Evolutionary conservation across 345 rosid genomes (phyloP).

Genomic region (Lenwebbia sp.): DNA sequence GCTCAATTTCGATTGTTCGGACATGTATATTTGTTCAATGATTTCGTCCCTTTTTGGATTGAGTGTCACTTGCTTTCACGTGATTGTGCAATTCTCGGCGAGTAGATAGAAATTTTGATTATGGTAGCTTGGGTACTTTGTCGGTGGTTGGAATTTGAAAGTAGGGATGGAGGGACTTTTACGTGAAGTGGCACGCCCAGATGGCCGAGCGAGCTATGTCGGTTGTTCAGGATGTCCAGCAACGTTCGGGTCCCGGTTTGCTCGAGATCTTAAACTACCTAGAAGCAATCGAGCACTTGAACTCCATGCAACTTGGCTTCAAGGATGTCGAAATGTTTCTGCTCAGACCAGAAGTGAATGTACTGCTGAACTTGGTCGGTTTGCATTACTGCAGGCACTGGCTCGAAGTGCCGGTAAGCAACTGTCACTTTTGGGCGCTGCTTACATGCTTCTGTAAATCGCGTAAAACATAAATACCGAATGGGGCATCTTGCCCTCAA

Average conservation of each 20-base stretch:
- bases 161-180: conserved; percentile 43
- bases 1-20: neutral
- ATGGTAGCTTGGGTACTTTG: neutral
- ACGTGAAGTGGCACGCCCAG: conserved; percentile 21
- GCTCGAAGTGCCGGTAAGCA: conserved; percentile 35
- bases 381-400: conserved; percentile 38
- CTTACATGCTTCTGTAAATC: neutral
- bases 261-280: conserved; percentile 28
- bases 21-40: no score
- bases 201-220: conserved; percentile 17
- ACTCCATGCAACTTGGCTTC: conserved; percentile 18
- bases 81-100: neutral
- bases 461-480: no score
- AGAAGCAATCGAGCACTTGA: conserved; percentile 21
- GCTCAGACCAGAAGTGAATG: conserved; percentile 27
- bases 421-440: neutral
- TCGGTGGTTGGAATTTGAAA: neutral
- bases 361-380: conserved; percentile 39
- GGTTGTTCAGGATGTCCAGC: conserved; percentile 25
- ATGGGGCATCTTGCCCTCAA: no score
- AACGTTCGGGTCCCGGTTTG: conserved; percentile 3
- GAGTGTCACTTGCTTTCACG: no score
- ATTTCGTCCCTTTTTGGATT: no score
- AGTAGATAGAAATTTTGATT: neutral
- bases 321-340: conserved; percentile 39